A percentile compares a stretch with the other conserved stretches of the same genome.
Conservation (phyloP, 495 filamentous ascomycete genomes). For the Penicillium egyptiacum region DNA sequence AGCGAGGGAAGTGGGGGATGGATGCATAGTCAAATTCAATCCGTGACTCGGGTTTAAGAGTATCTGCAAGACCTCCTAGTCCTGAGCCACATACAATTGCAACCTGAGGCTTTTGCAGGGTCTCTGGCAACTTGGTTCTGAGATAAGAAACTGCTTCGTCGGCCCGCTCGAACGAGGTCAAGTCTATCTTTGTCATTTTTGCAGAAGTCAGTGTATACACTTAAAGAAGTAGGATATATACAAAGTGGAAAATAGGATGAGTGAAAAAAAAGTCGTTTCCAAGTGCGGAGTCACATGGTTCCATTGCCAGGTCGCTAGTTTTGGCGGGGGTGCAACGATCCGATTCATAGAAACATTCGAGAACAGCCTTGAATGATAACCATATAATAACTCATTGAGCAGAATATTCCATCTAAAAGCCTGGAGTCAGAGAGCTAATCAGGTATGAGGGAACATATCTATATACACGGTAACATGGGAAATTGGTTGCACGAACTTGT, state of each 20-base stretch:
- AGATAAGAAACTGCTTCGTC: conserved; percentile 43
- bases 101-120: conserved; percentile 54
- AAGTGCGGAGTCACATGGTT: conserved; percentile 16
- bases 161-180: conserved; percentile 35
- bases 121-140: conserved; percentile 39
- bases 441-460: background rate
- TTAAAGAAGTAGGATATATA: background rate
- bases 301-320: conserved; percentile 7
- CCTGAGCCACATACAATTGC: conserved; percentile 77
- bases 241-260: background rate
- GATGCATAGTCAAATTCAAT: conserved; percentile 60
- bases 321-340: conserved; percentile 7
- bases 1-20: conserved; percentile 65
- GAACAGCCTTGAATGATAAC: background rate
- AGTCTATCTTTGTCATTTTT: conserved; percentile 19
- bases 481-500: background rate
- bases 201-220: background rate
- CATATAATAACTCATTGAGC: background rate
- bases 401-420: background rate
- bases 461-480: background rate
- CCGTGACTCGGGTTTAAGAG: conserved; percentile 52
- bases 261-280: background rate
- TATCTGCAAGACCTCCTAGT: conserved; percentile 63
- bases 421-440: background rate
- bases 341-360: background rate